These are phyloP conservation scores for Mucor plumbeus DNA, from an alignment of 371 early-diverging fungal species.

Conservation along the genomic window DNA sequence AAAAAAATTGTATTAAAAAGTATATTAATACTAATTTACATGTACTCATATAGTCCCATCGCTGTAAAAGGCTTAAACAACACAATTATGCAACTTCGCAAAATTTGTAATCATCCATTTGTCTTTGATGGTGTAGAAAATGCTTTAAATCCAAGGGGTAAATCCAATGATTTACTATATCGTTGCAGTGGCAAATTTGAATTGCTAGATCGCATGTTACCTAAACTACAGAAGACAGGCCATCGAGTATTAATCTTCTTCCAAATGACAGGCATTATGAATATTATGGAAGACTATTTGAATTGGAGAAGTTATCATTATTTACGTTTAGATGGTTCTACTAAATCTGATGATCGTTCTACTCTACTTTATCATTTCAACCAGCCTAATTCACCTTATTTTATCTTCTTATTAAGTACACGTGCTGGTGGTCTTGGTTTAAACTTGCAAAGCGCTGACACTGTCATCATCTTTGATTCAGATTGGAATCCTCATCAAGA, in stretches of 20 bases:
- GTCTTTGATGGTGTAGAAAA: constrained; percentile 96
- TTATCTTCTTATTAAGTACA: constrained; percentile 97
- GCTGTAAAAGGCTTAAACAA: constrained; percentile 88
- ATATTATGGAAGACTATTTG: constrained; percentile 96
- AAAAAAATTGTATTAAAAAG: constrained; percentile 4
- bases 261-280: constrained; percentile 99
- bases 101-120: constrained; percentile 99
- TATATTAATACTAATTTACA: neutral
- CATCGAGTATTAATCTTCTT: constrained; percentile 98
- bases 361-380: constrained; percentile 84
- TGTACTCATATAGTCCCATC: constrained; percentile 32
- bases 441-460: constrained; percentile 99
- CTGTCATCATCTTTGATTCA: constrained; percentile 98
- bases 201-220: constrained; percentile 94
- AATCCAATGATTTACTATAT: constrained; percentile 63
- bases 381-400: constrained; percentile 78
- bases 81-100: constrained; percentile 98
- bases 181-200: constrained; percentile 97
- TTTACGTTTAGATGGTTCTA: constrained; percentile 95
- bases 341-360: constrained; percentile 92
- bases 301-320: constrained; percentile 76
- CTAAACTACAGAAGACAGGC: constrained; percentile 86
- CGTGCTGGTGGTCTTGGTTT: constrained; percentile 99
- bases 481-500: constrained; percentile 99
- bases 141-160: constrained; percentile 66